Conservation (phyloP, 371 early-diverging fungal species). For the Saksenaea oblongispora region DNA sequence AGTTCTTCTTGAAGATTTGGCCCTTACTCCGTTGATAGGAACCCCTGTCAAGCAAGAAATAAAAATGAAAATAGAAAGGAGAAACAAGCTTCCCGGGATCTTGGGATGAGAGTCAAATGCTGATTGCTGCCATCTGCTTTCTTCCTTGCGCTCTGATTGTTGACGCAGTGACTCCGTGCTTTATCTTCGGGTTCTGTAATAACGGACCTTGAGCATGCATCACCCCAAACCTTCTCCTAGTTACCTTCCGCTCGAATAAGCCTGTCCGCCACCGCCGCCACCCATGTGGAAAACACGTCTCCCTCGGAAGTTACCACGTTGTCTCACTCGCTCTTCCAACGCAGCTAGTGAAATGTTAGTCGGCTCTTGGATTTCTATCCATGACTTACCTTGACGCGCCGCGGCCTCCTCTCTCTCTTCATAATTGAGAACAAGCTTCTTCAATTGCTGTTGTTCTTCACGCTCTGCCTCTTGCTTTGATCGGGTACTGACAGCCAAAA, state of each 20-base stretch:
- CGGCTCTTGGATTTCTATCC: background rate
- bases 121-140: background rate
- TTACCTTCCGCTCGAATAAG: conserved; percentile 22
- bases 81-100: background rate
- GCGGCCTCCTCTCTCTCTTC: conserved; percentile 82
- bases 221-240: background rate
- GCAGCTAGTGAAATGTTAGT: conserved; percentile 25
- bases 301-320: conserved; percentile 29
- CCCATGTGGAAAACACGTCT: conserved; percentile 41
- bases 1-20: background rate
- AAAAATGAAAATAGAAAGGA: no score
- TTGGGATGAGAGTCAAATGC: background rate
- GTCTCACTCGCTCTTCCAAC: conserved; percentile 35
- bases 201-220: background rate
- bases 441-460: conserved; percentile 88
- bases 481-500: conserved; percentile 80
- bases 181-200: background rate
- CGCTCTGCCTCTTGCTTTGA: conserved; percentile 85
- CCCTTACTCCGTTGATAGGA: background rate
- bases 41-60: background rate
- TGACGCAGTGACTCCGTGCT: background rate
- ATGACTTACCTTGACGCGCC: conserved; percentile 50
- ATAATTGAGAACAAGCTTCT: conserved; percentile 87
- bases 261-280: conserved; percentile 35
- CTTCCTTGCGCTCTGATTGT: background rate